Evolutionary conservation across 371 early-diverging fungal genomes (phyloP).

Genomic region (Coemansia sp.): DNA sequence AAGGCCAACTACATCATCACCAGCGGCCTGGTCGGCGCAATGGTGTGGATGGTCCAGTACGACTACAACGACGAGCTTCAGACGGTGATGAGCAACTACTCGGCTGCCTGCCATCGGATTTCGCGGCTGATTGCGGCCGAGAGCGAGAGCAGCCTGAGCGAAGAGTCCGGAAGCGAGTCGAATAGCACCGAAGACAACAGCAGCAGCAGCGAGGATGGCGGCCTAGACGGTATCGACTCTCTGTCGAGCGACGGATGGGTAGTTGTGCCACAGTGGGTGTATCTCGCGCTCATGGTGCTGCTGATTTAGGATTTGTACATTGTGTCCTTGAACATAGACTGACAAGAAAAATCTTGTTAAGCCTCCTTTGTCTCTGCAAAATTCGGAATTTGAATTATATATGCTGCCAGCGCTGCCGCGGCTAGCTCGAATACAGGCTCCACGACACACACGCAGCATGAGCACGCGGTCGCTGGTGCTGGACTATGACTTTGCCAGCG

Average conservation of each 20-base stretch:
- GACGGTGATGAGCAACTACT: slow-evolving; percentile 26
- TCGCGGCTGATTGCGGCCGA: background rate
- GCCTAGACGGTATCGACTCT: slow-evolving; percentile 2
- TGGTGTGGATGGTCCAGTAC: slow-evolving; percentile 64
- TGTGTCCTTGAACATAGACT: too few relatives aligned
- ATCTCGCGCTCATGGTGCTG: background rate
- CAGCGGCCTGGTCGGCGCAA: slow-evolving; percentile 60
- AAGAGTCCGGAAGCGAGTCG: background rate
- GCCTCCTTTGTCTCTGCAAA: background rate
- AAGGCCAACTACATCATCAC: slow-evolving; percentile 59
- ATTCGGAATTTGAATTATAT: background rate
- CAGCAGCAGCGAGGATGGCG: background rate
- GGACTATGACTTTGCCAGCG: slow-evolving; percentile 24
- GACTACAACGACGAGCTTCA: slow-evolving; percentile 49
- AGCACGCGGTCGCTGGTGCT: slow-evolving; percentile 27
- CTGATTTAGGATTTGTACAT: background rate
- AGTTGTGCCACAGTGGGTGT: background rate
- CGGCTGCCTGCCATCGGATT: slow-evolving; percentile 19
- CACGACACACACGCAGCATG: background rate
- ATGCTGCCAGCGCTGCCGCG: background rate
- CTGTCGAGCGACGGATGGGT: background rate
- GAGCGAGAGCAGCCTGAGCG: background rate
- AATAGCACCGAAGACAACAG: background rate
- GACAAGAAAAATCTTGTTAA: background rate
- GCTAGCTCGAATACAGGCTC: background rate